Percentiles rank a stretch among this genome's conserved stretches.
These are phyloP conservation scores for Amanita inopinata DNA, from an alignment of 768 basidiomycete genomes.

Conservation along the genomic window DNA sequence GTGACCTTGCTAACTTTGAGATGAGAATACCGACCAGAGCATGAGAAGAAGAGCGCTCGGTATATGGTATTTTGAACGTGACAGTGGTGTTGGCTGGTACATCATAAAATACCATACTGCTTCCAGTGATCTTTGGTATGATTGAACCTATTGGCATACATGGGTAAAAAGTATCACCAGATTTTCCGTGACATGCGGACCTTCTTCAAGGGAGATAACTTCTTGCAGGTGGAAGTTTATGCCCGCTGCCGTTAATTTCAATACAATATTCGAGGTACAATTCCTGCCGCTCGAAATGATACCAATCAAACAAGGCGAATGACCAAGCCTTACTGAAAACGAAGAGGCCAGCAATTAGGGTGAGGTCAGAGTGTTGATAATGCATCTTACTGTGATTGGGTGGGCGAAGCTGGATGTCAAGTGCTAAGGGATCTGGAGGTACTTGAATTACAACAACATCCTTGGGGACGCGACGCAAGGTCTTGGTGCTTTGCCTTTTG, in stretches of 20 bases:
- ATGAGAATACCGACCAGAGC: constrained; percentile 40
- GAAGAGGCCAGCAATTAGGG: constrained; percentile 4
- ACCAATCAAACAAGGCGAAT: constrained; percentile 42
- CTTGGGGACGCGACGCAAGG: constrained; percentile 16
- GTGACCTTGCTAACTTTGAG: background rate
- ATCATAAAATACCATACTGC: constrained; percentile 37
- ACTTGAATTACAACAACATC: constrained; percentile 43
- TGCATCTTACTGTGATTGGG: constrained; percentile 34
- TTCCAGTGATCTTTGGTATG: constrained; percentile 28
- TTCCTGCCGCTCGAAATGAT: constrained; percentile 64
- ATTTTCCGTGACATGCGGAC: constrained; percentile 13
- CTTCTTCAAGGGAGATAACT: constrained; percentile 29
- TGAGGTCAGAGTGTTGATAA: background rate
- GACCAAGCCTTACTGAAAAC: constrained; percentile 54
- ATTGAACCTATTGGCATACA: constrained; percentile 10
- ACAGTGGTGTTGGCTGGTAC: constrained; percentile 36
- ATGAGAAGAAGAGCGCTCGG: constrained; percentile 50
- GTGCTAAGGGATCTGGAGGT: constrained; percentile 48
- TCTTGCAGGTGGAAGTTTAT: constrained; percentile 41
- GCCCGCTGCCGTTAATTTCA: constrained; percentile 47
- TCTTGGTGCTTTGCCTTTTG: constrained; percentile 24
- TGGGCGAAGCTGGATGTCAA: constrained; percentile 55
- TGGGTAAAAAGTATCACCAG: constrained; percentile 2
- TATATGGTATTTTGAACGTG: constrained; percentile 53
- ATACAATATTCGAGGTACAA: constrained; percentile 37